phyloP scores from a whole-genome alignment of 2,329 filamentous ascomycete genomes.

The Pseudopyricularia javanii region DNA sequence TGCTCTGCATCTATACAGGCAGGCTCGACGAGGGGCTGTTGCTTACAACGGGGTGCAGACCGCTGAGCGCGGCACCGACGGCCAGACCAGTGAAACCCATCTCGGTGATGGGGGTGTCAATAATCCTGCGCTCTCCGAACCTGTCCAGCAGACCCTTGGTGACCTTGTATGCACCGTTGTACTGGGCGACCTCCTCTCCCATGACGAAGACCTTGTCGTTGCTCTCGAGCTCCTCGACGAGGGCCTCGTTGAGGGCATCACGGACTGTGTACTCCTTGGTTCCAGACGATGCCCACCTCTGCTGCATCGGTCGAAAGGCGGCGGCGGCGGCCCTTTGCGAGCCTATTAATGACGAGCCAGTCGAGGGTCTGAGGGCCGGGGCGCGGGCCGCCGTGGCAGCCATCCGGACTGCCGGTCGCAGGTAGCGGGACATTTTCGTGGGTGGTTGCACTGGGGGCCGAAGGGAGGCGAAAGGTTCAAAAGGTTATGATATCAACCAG shows the following conservation, averaged over 20 bases:
- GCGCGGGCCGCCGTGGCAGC: slow-evolving; percentile 20
- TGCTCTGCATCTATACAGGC: neutral
- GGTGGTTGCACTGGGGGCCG: neutral
- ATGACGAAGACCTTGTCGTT: slow-evolving; percentile 94
- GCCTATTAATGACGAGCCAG: slow-evolving; percentile 5
- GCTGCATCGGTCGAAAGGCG: slow-evolving; percentile 11
- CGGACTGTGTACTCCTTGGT: slow-evolving; percentile 91
- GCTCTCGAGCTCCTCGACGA: slow-evolving; percentile 90
- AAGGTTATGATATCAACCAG: neutral
- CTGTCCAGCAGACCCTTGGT: slow-evolving; percentile 95
- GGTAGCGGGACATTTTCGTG: slow-evolving; percentile 29
- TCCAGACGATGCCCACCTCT: slow-evolving; percentile 47
- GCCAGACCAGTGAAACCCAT: slow-evolving; percentile 90
- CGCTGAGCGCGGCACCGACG: slow-evolving; percentile 87
- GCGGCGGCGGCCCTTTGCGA: neutral
- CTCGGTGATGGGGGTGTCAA: slow-evolving; percentile 97
- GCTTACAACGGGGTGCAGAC: slow-evolving; percentile 76
- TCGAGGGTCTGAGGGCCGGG: slow-evolving; percentile 11
- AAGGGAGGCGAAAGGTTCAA: neutral
- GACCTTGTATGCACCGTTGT: slow-evolving; percentile 99
- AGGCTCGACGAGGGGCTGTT: neutral
- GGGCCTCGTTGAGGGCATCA: slow-evolving; percentile 94
- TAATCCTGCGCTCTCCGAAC: slow-evolving; percentile 94
- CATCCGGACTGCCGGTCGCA: slow-evolving; percentile 30
- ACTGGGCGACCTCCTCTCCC: slow-evolving; percentile 97